These are phyloP conservation scores for Salix arbutifolia DNA, from an alignment of 345 rosid species.

Conservation along the genomic window DNA sequence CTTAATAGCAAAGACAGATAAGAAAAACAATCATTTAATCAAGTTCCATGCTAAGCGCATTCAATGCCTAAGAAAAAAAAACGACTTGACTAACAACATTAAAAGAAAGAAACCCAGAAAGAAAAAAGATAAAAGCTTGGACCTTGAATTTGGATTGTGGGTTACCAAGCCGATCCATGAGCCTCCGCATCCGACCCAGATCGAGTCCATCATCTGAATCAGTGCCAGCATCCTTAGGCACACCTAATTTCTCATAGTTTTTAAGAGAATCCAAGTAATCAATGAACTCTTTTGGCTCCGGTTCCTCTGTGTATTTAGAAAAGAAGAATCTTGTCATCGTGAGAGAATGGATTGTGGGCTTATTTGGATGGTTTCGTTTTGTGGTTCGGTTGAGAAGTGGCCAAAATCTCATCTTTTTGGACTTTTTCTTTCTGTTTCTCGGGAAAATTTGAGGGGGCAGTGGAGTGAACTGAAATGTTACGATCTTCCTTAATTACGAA, in stretches of 20 bases:
- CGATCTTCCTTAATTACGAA: too few species aligned
- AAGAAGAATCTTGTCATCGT: constrained; percentile 4
- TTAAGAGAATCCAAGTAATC: constrained; percentile 69
- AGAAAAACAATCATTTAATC: not conserved
- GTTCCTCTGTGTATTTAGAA: constrained; percentile 34
- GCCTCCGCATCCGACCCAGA: constrained; percentile 71
- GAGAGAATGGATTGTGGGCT: not conserved
- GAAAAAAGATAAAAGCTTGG: constrained; percentile 1
- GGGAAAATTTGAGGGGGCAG: not conserved
- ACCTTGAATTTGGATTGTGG: constrained; percentile 81
- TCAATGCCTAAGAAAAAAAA: not conserved
- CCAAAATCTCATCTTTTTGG: constrained; percentile 14
- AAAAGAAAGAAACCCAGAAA: not conserved
- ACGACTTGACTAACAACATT: too few species aligned
- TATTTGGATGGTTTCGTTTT: not conserved
- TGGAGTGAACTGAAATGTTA: too few species aligned
- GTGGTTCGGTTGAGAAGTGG: constrained; percentile 11
- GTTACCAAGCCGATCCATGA: constrained; percentile 66
- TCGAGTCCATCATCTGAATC: constrained; percentile 85
- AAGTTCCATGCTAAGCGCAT: not conserved
- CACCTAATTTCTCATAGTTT: constrained; percentile 82
- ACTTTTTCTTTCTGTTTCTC: not conserved
- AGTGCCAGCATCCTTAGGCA: constrained; percentile 81
- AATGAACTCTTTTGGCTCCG: constrained; percentile 52
- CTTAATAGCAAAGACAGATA: not conserved